A percentile compares a stretch with the other conserved stretches of the same genome.
phyloP scores from a whole-genome alignment of 129 eudicot genomes.

The Artemisia tridentata region DNA sequence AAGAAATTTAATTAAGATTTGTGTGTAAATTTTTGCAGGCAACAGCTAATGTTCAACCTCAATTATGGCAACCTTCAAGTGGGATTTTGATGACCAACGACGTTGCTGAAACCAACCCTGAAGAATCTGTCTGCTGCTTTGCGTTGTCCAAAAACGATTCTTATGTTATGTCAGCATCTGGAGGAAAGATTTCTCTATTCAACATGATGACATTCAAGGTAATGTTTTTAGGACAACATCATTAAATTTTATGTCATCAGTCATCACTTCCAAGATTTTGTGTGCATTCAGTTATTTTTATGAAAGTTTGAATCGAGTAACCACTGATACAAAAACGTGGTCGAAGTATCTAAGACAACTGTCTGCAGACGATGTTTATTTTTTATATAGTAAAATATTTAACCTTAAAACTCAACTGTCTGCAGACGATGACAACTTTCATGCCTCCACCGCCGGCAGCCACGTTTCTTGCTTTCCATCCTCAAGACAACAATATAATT shows the following conservation, averaged over 20 bases:
- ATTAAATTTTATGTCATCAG: not conserved
- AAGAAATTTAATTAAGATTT: no score
- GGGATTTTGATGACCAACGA: slow-evolving; percentile 50
- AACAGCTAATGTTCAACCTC: slow-evolving; percentile 43
- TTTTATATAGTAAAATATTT: slow-evolving; percentile 1
- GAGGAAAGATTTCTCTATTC: slow-evolving; percentile 51
- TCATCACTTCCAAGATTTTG: not conserved
- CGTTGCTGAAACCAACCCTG: slow-evolving; percentile 24
- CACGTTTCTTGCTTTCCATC: slow-evolving; percentile 55
- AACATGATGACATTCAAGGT: slow-evolving; percentile 60
- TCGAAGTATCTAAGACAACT: not conserved
- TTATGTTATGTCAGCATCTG: slow-evolving; percentile 59
- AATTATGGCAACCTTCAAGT: slow-evolving; percentile 51
- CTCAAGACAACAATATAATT: slow-evolving; percentile 59
- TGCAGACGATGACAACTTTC: slow-evolving; percentile 53
- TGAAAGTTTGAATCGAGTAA: slow-evolving; percentile 2
- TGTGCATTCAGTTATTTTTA: not conserved
- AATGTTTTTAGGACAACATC: not conserved
- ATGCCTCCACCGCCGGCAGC: slow-evolving; percentile 59
- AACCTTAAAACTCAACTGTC: slow-evolving; percentile 12
- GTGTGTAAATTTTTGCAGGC: slow-evolving; percentile 33
- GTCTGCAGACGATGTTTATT: not conserved
- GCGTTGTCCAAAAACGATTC: slow-evolving; percentile 66
- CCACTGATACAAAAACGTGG: no score
- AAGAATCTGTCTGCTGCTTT: slow-evolving; percentile 42